These are phyloP conservation scores for Nannochloropsis salina DNA, from an alignment of 108 stramenopile species.

Conservation along the genomic window DNA sequence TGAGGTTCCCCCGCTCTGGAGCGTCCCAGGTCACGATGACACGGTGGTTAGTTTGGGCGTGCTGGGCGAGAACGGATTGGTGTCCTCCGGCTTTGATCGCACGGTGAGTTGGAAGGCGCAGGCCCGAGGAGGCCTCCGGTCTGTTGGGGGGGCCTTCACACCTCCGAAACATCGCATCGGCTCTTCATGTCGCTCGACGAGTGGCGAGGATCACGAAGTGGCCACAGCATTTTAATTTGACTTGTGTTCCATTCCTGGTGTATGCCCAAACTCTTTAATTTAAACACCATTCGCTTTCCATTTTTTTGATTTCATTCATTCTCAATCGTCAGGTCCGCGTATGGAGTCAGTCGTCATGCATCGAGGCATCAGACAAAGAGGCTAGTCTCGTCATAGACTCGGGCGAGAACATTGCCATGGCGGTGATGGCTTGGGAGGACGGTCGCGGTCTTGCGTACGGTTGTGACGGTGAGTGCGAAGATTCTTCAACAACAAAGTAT, in stretches of 20 bases:
- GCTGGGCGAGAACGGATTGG: background rate
- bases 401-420: constrained; percentile 9
- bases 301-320: no score
- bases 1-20: background rate
- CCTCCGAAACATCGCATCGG: no score
- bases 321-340: no score
- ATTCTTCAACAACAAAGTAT: background rate
- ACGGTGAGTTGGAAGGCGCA: background rate
- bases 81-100: background rate
- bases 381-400: background rate
- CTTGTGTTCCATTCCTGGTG: no score
- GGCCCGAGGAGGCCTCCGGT: no score
- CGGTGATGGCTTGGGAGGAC: constrained; percentile 16
- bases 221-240: no score
- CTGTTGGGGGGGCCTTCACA: no score
- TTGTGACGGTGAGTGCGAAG: constrained; percentile 12
- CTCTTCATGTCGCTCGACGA: no score
- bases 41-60: background rate
- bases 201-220: no score
- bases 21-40: constrained; percentile 10
- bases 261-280: no score
- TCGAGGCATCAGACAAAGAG: background rate
- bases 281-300: no score
- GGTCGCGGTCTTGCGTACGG: background rate
- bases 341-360: no score